Conservation (phyloP, 2,329 filamentous ascomycete species). For the Lasiodiplodia gonubiensis region DNA sequence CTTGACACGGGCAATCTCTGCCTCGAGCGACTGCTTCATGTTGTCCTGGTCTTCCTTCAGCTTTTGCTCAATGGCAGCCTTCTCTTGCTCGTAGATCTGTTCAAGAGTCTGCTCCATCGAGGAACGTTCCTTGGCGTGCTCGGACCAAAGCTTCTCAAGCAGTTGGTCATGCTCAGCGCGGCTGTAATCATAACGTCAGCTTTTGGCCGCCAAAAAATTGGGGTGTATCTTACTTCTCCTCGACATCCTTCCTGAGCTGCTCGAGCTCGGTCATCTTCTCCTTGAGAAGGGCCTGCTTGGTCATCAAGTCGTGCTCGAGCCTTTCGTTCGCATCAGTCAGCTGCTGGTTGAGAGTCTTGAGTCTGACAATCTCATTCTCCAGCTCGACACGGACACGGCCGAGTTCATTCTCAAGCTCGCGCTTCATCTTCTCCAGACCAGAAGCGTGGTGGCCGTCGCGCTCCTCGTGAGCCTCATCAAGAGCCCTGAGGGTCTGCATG, state of each 20-base stretch:
- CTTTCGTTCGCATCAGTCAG: conserved; percentile 27
- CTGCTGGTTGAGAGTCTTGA: conserved; percentile 27
- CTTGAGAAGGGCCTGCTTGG: conserved; percentile 11
- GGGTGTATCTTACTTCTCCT: conserved; percentile 8
- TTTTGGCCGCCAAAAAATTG: neutral
- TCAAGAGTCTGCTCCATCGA: conserved; percentile 26
- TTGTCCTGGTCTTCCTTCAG: neutral
- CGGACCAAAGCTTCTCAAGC: conserved; percentile 25
- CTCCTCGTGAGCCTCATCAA: conserved; percentile 26
- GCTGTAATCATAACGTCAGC: neutral
- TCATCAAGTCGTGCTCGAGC: conserved; percentile 20
- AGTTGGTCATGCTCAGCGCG: conserved; percentile 25
- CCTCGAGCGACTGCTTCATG: conserved; percentile 18
- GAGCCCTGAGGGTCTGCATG: conserved; percentile 25
- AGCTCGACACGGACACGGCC: conserved; percentile 17
- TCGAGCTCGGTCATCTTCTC: conserved; percentile 8
- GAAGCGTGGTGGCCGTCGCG: conserved; percentile 27
- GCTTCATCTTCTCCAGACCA: conserved; percentile 24
- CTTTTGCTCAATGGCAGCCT: conserved; percentile 6
- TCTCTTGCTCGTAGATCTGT: conserved; percentile 25
- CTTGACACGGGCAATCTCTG: conserved; percentile 25
- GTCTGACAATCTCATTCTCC: conserved; percentile 27
- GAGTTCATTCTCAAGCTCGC: conserved; percentile 20
- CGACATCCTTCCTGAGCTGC: conserved; percentile 6
- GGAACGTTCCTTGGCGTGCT: conserved; percentile 24